Conservation (phyloP, 345 rosid genomes). For the Populus euphratica region DNA sequence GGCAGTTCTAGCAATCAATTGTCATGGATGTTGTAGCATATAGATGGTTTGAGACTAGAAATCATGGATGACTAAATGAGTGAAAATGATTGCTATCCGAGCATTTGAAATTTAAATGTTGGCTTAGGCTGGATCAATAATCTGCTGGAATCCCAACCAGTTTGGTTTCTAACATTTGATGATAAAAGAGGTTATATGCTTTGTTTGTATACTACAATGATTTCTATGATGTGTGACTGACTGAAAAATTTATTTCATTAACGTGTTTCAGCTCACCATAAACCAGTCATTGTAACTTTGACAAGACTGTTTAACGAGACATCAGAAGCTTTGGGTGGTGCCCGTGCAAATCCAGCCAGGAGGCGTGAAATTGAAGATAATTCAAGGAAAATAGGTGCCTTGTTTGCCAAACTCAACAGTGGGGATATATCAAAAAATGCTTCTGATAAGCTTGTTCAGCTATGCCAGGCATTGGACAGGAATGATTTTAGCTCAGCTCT, state of each 20-base stretch:
- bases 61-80: neutral
- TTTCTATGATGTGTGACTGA: neutral
- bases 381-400: conserved; percentile 84
- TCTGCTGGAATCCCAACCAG: neutral
- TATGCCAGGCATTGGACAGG: conserved; percentile 85
- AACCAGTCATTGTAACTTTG: conserved; percentile 66
- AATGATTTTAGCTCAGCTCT: conserved; percentile 73
- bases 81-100: neutral
- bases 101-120: neutral
- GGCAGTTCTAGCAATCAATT: neutral
- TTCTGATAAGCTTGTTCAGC: conserved; percentile 80
- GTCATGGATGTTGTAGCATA: neutral
- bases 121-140: neutral
- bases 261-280: conserved; percentile 64
- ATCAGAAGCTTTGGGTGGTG: conserved; percentile 85
- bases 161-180: neutral
- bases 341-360: conserved; percentile 84
- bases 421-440: conserved; percentile 92
- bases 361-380: conserved; percentile 97
- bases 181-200: neutral
- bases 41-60: no score
- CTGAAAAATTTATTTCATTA: neutral
- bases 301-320: conserved; percentile 94
- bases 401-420: conserved; percentile 84
- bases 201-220: neutral